Base-by-base conservation (phyloP, 177 flowering plant genomes). In the Vitis hybrid region DNA sequence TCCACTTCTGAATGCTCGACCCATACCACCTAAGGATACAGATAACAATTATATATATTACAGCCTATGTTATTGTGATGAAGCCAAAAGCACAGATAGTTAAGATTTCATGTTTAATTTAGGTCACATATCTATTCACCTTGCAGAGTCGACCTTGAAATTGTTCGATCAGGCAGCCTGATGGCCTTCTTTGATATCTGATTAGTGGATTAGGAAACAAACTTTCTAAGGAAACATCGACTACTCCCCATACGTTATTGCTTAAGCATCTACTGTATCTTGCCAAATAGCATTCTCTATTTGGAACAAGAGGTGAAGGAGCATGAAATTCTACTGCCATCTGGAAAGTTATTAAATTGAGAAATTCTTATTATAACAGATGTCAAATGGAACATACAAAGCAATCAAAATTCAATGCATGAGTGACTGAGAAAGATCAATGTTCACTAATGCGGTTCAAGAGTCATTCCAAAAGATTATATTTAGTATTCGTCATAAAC, bases 201-300 rank as follows among this genome's bases (percentile, higher is more conserved):
- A 54, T 1, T 5, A 50, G 9, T 2, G 74, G 77, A 34, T 29
- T 52, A 20, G 77, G 80, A 39, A 74, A 63, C 16, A 83, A 4
- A 9, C 18, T 71, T 12, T 83, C 88, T 65, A 85, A 63, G 12
- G 88, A 83, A 8, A 83, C 80, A 64, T 85, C 88, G 12, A 77
- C 82, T 0, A 83, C 77, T 34, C 60, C 79, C 86, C 86, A 85
- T 13, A 66, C 56, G 1, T 18, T 48, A 5, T 1, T 0, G 19
- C 10, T 19, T 1, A 76, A 45, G 29, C 63, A 66, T 48, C 69
- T 85, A n/a, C 81, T 74, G 67, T 76, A 78, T 20, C 88, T 78
- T 22, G 70, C 83, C 64, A 85, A 83, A 20, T 73, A 68, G 19
- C 71, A 18, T 65, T 80, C 72, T 20, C 85, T 45, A 58, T 76